Evolutionary conservation across 2,329 filamentous ascomycete genomes (phyloP), one percentile per base, ranked within the genome.

Genomic region (Aurifilum marmelostoma): DNA sequence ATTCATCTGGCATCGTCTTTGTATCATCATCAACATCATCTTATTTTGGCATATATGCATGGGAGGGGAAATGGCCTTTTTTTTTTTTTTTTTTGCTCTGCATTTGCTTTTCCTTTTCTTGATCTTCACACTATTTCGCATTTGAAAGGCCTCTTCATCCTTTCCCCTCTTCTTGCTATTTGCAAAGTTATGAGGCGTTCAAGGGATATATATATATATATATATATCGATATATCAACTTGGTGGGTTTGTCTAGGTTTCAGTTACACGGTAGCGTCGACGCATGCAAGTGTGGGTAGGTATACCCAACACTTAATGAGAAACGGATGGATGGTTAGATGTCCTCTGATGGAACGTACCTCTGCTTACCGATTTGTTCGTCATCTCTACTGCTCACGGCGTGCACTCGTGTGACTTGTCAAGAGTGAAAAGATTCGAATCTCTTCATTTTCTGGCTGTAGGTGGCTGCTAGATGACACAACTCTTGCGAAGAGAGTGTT

Each of bases 251-350:
- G 34, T 34, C 34, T 4, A 34, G 34, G 34, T 34, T 34, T 34
- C 8, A 34, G 27, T 61, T 71, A 69, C 47, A 71, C 24, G 67
- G 67, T 63, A 67, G 65, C 65, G 67, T 68, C 67, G 64, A 65
- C 69, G 67, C 69, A 65, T 63, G 56, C 39, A 59, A 32, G 29
- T 67, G 43, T 65, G 63, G 62, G 64, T 47, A 63, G 52, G 61
- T 32, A 60, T 66, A 5, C n/a, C 34, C 47, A 47, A 43, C 29
- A 34, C 32, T 32, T 62, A 62, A 52, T 67, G 65, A 67, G 65
- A 50, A 67, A 50, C 29, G 63, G 32, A 58, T 37, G 63, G 32
- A 58, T 37, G 56, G 32, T 14, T 11, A 37, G 56, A 37, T 37
- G 32, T 59, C 18, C 4, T 18, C 43, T 47, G 18, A 47, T 47